Percentiles rank a stretch among this genome's conserved stretches.
These are phyloP conservation scores for Ceratobasidium sp. DNA, from an alignment of 1,284 basidiomycete genomes.

Conservation along the genomic window DNA sequence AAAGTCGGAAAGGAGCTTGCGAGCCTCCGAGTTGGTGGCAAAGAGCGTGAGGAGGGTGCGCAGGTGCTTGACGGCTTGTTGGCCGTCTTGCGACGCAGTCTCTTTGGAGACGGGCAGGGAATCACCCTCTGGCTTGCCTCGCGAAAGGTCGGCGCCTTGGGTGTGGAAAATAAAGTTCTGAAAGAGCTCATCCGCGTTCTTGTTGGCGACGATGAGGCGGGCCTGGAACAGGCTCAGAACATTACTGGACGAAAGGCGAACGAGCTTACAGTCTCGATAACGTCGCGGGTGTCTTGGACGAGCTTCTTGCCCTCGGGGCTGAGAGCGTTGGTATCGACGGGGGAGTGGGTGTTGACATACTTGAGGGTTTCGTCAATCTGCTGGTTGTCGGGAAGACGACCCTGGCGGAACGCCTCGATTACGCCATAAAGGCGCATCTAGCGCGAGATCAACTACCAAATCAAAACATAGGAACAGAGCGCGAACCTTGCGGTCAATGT, in stretches of 20 bases:
- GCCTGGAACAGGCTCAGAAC: slow-evolving; percentile 52
- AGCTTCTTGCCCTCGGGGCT: slow-evolving; percentile 82
- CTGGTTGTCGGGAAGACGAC: slow-evolving; percentile 79
- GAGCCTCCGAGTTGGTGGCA: slow-evolving; percentile 90
- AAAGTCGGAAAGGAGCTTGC: slow-evolving; percentile 87
- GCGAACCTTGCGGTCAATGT: slow-evolving; percentile 48
- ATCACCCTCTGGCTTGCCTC: slow-evolving; percentile 61
- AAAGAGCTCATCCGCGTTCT: slow-evolving; percentile 90
- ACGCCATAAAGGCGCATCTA: slow-evolving; percentile 79
- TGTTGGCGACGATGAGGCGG: slow-evolving; percentile 74
- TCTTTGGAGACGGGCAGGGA: slow-evolving; percentile 65
- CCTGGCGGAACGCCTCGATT: slow-evolving; percentile 80
- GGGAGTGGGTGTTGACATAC: slow-evolving; percentile 75
- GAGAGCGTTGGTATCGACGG: slow-evolving; percentile 72
- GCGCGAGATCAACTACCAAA: neutral
- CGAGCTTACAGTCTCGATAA: slow-evolving; percentile 67
- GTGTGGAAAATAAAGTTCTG: slow-evolving; percentile 88
- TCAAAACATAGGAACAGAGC: neutral
- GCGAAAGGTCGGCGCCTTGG: slow-evolving; percentile 63
- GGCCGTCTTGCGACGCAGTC: slow-evolving; percentile 68
- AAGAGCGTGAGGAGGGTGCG: slow-evolving; percentile 85
- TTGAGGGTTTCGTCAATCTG: slow-evolving; percentile 80
- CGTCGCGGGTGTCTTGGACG: slow-evolving; percentile 76
- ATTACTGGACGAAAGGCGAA: neutral
- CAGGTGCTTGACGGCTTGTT: slow-evolving; percentile 81